Conservation (phyloP, 768 basidiomycete species). For the Naganishia vishniacii region DNA sequence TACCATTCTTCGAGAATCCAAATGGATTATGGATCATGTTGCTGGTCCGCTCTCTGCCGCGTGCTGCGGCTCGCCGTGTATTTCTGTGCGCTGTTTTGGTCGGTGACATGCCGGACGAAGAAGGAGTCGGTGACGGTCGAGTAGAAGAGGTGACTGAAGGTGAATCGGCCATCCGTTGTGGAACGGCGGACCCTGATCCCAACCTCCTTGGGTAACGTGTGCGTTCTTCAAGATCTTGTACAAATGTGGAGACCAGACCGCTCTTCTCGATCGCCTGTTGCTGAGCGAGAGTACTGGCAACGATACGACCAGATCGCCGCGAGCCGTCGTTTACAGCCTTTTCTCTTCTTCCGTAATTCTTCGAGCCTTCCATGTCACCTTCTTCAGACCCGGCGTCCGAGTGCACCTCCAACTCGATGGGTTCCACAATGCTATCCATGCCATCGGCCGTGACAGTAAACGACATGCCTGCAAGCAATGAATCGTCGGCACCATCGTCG, state of each 20-base stretch:
- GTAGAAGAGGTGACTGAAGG: background rate
- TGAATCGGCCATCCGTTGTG: constrained; percentile 5
- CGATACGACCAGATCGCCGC: background rate
- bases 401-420: background rate
- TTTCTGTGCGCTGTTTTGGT: background rate
- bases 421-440: background rate
- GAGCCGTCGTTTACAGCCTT: background rate
- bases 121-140: background rate
- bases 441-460: background rate
- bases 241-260: background rate
- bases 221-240: background rate
- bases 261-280: background rate
- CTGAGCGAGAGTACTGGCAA: background rate
- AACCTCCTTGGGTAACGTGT: background rate
- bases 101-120: background rate
- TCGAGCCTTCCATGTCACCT: background rate
- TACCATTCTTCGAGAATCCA: background rate
- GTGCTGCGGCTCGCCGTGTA: constrained; percentile 6
- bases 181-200: background rate
- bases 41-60: constrained; percentile 10
- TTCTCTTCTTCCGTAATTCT: background rate
- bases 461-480: background rate
- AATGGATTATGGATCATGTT: constrained; percentile 15
- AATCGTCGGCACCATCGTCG: background rate
- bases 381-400: background rate